phyloP scores from a whole-genome alignment of 2,329 filamentous ascomycete genomes.

The Berkeleyomyces rouxiae region DNA sequence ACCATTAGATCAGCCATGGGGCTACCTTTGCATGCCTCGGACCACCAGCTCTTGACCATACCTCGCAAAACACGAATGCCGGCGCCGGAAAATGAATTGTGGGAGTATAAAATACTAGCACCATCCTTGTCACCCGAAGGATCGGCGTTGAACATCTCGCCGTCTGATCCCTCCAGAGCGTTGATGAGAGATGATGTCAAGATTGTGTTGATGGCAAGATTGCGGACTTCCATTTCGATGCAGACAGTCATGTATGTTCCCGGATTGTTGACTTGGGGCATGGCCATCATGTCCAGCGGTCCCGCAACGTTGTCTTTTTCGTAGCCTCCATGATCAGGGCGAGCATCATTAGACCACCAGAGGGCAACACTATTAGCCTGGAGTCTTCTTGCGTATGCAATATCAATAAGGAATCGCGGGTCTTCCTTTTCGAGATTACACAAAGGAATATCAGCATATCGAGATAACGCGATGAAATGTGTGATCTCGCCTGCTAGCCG shows the following conservation, averaged over 20 bases:
- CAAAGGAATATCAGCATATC: slow-evolving; percentile 85
- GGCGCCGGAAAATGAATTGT: slow-evolving; percentile 68
- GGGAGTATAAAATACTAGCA: slow-evolving; percentile 22
- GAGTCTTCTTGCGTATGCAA: slow-evolving; percentile 79
- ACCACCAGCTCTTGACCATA: slow-evolving; percentile 99
- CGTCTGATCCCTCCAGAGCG: slow-evolving; percentile 80
- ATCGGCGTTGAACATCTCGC: slow-evolving; percentile 65
- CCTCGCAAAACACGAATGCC: slow-evolving; percentile 82
- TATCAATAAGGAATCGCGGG: slow-evolving; percentile 84
- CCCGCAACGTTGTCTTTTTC: slow-evolving; percentile 81
- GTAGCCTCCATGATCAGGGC: slow-evolving; percentile 88
- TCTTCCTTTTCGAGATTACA: slow-evolving; percentile 94
- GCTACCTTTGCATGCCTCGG: slow-evolving; percentile 76
- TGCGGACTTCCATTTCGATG: slow-evolving; percentile 84
- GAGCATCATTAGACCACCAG: slow-evolving; percentile 84
- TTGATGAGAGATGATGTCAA: slow-evolving; percentile 93
- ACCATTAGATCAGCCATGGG: slow-evolving; percentile 97
- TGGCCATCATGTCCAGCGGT: slow-evolving; percentile 68
- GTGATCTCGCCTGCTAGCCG: slow-evolving; percentile 84
- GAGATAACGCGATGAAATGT: slow-evolving; percentile 71
- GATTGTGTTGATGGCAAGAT: slow-evolving; percentile 94
- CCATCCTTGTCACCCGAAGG: slow-evolving; percentile 37
- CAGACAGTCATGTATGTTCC: slow-evolving; percentile 93
- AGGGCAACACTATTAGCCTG: slow-evolving; percentile 85
- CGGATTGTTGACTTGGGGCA: slow-evolving; percentile 85